These are phyloP conservation scores for Penicillium canescens DNA, from an alignment of 495 filamentous ascomycete species.

Conservation along the genomic window DNA sequence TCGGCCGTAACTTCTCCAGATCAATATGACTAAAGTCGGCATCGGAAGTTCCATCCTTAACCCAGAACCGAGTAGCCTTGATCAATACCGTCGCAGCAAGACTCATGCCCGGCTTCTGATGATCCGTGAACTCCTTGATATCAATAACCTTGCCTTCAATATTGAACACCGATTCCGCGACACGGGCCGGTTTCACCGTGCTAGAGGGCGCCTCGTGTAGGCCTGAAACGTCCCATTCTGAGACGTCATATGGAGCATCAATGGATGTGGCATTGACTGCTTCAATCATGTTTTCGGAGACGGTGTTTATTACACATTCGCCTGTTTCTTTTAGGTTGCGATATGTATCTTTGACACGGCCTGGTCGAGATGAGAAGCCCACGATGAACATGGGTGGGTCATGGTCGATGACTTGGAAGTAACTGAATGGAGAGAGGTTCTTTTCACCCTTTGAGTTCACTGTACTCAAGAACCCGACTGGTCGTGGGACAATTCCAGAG, in stretches of 20 bases:
- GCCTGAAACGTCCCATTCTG: conserved; percentile 77
- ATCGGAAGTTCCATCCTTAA: conserved; percentile 76
- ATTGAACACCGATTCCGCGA: conserved; percentile 75
- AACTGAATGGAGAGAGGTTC: conserved; percentile 83
- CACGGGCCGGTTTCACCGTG: conserved; percentile 62
- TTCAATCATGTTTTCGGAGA: conserved; percentile 77
- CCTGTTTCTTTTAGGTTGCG: conserved; percentile 63
- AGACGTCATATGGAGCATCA: conserved; percentile 72
- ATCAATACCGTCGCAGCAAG: conserved; percentile 70
- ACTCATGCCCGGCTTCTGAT: conserved; percentile 61
- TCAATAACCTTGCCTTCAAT: conserved; percentile 75
- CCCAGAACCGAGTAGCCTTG: conserved; percentile 83
- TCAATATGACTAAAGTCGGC: conserved; percentile 69
- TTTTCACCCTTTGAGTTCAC: conserved; percentile 49
- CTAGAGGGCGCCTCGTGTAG: conserved; percentile 62
- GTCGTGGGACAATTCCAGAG: conserved; percentile 77
- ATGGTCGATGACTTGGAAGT: conserved; percentile 76
- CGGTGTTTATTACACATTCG: conserved; percentile 79
- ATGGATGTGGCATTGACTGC: conserved; percentile 76
- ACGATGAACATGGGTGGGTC: conserved; percentile 85
- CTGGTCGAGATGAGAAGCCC: conserved; percentile 61
- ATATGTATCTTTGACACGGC: conserved; percentile 68
- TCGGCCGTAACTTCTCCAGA: conserved; percentile 65
- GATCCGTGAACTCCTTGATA: conserved; percentile 69
- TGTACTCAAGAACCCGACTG: conserved; percentile 61